Evolutionary conservation across 2,329 filamentous ascomycete genomes (phyloP).

Genomic region (Aspergillus chevalieri): DNA sequence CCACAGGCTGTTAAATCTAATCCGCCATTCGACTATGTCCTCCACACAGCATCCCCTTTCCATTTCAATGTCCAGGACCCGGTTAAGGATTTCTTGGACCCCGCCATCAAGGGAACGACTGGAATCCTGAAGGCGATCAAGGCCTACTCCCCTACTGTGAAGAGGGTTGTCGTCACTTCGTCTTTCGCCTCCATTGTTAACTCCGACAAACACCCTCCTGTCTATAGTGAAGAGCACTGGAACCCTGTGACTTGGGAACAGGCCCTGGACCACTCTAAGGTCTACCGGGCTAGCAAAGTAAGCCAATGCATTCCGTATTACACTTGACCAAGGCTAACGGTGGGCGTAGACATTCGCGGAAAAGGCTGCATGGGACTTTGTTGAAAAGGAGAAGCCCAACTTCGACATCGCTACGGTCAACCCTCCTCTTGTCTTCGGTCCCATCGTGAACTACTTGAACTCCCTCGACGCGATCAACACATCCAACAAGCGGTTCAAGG

Average conservation of each 20-base stretch:
- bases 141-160: constrained; percentile 58
- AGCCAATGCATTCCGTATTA: background rate
- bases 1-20: constrained; percentile 50
- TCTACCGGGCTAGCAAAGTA: constrained; percentile 51
- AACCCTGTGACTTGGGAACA: constrained; percentile 41
- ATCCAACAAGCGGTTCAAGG: constrained; percentile 61
- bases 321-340: constrained; percentile 1
- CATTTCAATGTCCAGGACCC: constrained; percentile 66
- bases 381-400: constrained; percentile 49
- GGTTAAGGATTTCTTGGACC: constrained; percentile 57
- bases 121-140: constrained; percentile 59
- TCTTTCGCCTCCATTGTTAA: constrained; percentile 63
- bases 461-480: constrained; percentile 63
- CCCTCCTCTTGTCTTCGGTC: constrained; percentile 58
- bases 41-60: constrained; percentile 71
- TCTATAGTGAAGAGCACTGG: constrained; percentile 37
- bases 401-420: constrained; percentile 59
- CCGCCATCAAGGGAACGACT: constrained; percentile 58
- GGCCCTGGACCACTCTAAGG: constrained; percentile 28
- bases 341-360: constrained; percentile 52
- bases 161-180: constrained; percentile 65
- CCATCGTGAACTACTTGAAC: constrained; percentile 58
- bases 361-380: constrained; percentile 60
- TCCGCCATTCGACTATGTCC: constrained; percentile 64
- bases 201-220: constrained; percentile 26